Evolutionary conservation across 192 early-diverging fungal genomes (phyloP), one percentile per base, ranked within the genome.

Genomic region (Backusella psychrophila): DNA sequence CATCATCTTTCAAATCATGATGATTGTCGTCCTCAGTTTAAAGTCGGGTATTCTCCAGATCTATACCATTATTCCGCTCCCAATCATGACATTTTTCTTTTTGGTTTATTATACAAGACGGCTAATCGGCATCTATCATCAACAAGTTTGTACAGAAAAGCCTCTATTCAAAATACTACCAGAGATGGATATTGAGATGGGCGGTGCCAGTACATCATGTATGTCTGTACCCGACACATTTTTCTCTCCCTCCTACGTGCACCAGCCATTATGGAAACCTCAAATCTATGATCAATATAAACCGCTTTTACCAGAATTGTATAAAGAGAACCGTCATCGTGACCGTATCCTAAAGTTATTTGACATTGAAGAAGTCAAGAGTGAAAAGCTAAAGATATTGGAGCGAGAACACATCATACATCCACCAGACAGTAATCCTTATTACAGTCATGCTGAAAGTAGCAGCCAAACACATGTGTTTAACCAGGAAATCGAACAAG

Each of bases 1-100:
- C 53, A 72, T 92, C 7, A 81, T 92, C 31, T 93, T 92, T 83
- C 93, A 94, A 75, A 49, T 90, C 3, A 87, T 89, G 66, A 86
- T 93, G 80, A 82, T 93, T 29, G 82, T 87, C 29, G 84, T 91
- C 12, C 81, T 88, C 71, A 89, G 85, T 83, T 85, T 88, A n/a
- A 84, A 80, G 49, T 44, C 23, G 1, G 82, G 77, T 35, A 75
- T 81, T 63, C 75, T 67, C 35, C 90, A 82, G 66, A 90, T 75
- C 17, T 80, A 71, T 33, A 79, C 83, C 7, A 33, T 92, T 59
- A 75, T 91, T 23, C 93, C 93, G 12, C 83, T 93, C 70, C 91
- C 91, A 0, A 49, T 71, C 29, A 12, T 71, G 41, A 71, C 70
- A 17, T 26, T 6, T 33, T 11, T 71, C 9, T 31, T 71, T 2